These are phyloP conservation scores for Skeletonema grethae DNA, from an alignment of 108 stramenopile genomes.

Conservation along the genomic window DNA sequence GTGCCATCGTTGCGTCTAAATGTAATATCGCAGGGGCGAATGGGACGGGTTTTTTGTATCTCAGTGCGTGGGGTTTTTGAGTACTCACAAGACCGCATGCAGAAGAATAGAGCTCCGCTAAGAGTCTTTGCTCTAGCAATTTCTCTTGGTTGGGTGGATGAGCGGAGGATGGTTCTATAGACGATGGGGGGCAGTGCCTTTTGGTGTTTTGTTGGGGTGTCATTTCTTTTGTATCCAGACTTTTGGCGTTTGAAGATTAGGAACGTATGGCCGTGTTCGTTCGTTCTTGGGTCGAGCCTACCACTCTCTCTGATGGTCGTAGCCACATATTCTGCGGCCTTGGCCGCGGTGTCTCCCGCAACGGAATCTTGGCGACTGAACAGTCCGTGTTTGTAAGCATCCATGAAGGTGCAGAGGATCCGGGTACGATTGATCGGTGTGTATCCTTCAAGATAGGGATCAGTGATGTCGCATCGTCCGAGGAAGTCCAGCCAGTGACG, in stretches of 20 bases:
- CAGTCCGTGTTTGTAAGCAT: constrained; percentile 1
- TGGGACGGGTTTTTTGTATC: constrained; percentile 3
- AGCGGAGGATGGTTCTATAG: constrained; percentile 1
- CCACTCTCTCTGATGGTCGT: constrained; percentile 14
- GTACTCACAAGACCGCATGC: constrained; percentile 33
- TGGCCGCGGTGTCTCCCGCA: constrained; percentile 5
- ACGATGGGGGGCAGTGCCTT: no score
- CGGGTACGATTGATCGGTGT: constrained; percentile 5
- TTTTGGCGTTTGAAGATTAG: constrained; percentile 3
- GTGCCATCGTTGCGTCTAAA: neutral
- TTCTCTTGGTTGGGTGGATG: constrained; percentile 5
- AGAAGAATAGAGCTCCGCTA: constrained; percentile 16
- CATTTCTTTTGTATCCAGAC: no score
- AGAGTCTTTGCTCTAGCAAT: constrained; percentile 2
- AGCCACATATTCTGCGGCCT: neutral
- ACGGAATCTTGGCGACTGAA: constrained; percentile 5
- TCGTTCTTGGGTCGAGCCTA: constrained; percentile 17
- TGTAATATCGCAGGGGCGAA: constrained; percentile 16
- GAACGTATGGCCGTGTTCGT: neutral
- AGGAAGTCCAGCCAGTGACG: no score
- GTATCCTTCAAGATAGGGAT: neutral
- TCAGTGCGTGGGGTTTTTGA: neutral
- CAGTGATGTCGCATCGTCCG: no score
- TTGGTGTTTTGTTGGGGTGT: constrained; percentile 17
- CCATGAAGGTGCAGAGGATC: constrained; percentile 22